These are phyloP conservation scores for Rhodotorula sp. DNA, from an alignment of 1,284 basidiomycete genomes.

Conservation along the genomic window DNA sequence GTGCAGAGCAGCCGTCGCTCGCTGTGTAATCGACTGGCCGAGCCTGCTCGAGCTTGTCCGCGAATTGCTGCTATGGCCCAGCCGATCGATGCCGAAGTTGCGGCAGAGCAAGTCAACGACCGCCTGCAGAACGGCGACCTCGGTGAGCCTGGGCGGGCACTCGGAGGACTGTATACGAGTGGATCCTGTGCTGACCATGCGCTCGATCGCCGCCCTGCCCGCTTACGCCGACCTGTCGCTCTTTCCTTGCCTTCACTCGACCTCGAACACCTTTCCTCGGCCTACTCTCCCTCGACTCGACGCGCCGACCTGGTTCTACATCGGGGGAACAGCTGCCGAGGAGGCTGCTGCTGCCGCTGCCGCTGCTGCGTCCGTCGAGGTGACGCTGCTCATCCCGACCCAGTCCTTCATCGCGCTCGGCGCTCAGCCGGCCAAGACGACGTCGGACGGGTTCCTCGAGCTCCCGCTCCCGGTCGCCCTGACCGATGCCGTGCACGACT, in stretches of 20 bases:
- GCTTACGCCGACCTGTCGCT: neutral
- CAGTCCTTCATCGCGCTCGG: constrained; percentile 29
- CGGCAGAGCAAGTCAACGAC: neutral
- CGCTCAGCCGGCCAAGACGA: constrained; percentile 6
- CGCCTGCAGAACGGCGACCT: neutral
- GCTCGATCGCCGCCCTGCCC: too few relatives aligned
- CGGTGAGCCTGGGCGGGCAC: neutral
- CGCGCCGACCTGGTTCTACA: neutral
- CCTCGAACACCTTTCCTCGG: neutral
- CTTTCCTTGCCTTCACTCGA: neutral
- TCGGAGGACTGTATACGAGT: too few relatives aligned
- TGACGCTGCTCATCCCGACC: constrained; percentile 29
- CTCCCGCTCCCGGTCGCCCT: constrained; percentile 25
- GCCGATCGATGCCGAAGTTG: constrained; percentile 5
- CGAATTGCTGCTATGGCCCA: neutral
- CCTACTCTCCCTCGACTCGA: neutral
- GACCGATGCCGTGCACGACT: constrained; percentile 43
- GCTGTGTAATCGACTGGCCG: neutral
- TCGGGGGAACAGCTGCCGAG: neutral
- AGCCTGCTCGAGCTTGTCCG: neutral
- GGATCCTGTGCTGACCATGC: too few relatives aligned
- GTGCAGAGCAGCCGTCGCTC: too few relatives aligned
- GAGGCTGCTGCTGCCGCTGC: neutral
- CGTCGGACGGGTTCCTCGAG: constrained; percentile 26
- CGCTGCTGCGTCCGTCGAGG: constrained; percentile 13